Conservation (phyloP, 116 monocot species). For the Zostera marina region DNA sequence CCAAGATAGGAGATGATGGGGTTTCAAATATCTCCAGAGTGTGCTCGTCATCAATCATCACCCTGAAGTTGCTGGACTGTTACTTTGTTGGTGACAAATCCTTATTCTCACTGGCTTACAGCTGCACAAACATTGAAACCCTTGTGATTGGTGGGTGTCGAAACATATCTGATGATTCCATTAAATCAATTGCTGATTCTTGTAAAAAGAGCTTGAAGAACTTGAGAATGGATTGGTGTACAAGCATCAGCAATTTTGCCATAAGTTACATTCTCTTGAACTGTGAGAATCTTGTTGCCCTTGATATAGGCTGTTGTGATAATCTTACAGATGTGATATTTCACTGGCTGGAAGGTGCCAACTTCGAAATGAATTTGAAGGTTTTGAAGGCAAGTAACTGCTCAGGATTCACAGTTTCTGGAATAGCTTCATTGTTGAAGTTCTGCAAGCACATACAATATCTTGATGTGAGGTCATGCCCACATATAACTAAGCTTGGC, state of each 20-base stretch:
- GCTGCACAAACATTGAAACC: constrained; percentile 57
- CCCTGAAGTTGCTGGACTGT: constrained; percentile 59
- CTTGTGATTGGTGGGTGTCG: constrained; percentile 65
- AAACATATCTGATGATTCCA: constrained; percentile 43
- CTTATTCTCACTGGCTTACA: constrained; percentile 34
- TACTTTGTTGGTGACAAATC: constrained; percentile 35
- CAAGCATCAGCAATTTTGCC: constrained; percentile 44
- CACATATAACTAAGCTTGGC: constrained; percentile 31
- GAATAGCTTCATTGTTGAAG: constrained; percentile 30
- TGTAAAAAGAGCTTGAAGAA: constrained; percentile 30
- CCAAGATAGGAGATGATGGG: constrained; percentile 50
- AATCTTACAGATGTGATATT: constrained; percentile 69
- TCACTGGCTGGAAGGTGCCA: constrained; percentile 15
- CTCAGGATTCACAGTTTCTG: constrained; percentile 42
- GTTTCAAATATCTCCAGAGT: constrained; percentile 32
- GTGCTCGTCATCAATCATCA: constrained; percentile 39
- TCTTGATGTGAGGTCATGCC: constrained; percentile 63
- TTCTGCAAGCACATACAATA: constrained; percentile 48
- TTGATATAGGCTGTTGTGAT: constrained; percentile 75
- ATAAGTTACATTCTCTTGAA: constrained; percentile 33
- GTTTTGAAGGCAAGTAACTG: constrained; percentile 49
- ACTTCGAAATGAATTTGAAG: constrained; percentile 30
- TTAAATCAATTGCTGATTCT: constrained; percentile 25
- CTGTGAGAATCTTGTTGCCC: constrained; percentile 44
- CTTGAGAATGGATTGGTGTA: constrained; percentile 70